A percentile compares a stretch with the other conserved stretches of the same genome.
These are phyloP conservation scores for Barnettozyma hawaiiensis DNA, from an alignment of 1,139 yeast species.

Conservation along the genomic window DNA sequence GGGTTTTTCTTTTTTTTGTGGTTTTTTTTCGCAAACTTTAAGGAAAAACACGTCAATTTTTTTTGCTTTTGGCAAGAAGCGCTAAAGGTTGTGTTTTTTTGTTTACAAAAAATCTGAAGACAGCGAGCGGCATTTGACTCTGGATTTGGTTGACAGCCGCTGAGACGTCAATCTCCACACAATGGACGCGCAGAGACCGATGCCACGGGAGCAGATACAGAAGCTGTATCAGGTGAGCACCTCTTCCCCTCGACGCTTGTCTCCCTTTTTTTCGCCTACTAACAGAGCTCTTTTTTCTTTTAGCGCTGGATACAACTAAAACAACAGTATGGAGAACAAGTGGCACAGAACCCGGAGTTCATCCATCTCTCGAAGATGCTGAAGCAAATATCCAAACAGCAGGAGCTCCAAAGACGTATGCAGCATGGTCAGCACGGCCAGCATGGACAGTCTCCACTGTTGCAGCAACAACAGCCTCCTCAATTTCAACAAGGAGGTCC, in stretches of 20 bases:
- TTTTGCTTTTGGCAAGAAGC: background rate
- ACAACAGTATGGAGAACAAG: conserved; percentile 60
- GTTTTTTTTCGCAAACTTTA: conserved; percentile 2
- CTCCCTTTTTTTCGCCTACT: background rate
- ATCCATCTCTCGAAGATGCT: conserved; percentile 52
- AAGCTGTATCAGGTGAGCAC: conserved; percentile 13
- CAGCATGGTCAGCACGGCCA: conserved; percentile 14
- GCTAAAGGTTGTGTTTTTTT: conserved; percentile 5
- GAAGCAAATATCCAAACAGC: conserved; percentile 47
- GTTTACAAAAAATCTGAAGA: conserved; percentile 6
- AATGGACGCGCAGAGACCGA: conserved; percentile 23
- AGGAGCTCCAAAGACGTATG: conserved; percentile 26
- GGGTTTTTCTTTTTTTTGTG: too few relatives aligned
- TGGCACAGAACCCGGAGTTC: conserved; percentile 55
- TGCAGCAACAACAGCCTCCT: conserved; percentile 15
- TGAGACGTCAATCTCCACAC: background rate
- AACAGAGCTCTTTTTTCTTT: conserved; percentile 14
- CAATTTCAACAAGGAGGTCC: conserved; percentile 5
- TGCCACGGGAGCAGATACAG: conserved; percentile 25
- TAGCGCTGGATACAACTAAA: conserved; percentile 59
- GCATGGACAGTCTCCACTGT: conserved; percentile 23
- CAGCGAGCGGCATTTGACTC: conserved; percentile 1
- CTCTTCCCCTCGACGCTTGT: background rate
- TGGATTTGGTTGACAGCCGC: background rate
- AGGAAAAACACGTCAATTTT: conserved; percentile 6